phyloP scores from a whole-genome alignment of 495 filamentous ascomycete species.

The Neurospora tetrasperma region DNA sequence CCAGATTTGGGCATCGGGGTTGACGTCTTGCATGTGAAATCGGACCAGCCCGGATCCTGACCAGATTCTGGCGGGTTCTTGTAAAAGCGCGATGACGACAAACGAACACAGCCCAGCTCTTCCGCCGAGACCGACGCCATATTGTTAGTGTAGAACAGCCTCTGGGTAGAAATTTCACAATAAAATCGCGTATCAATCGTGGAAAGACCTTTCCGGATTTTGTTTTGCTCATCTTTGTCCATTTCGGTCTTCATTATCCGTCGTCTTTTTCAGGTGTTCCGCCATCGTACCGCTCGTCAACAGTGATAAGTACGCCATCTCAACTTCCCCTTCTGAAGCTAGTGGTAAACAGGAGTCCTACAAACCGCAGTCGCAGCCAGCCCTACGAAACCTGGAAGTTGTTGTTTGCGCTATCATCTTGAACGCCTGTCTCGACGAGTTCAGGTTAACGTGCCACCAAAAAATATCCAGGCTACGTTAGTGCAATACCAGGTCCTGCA shows the following conservation, averaged over 20 bases:
- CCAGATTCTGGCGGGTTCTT: not conserved
- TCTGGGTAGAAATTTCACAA: not conserved
- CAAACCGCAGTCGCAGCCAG: not conserved
- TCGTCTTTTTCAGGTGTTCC: not conserved
- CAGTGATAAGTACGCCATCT: not conserved
- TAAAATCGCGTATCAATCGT: not conserved
- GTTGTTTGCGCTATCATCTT: not conserved
- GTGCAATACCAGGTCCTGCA: not conserved
- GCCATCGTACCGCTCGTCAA: not conserved
- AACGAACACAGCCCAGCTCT: not conserved
- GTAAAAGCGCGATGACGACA: not conserved
- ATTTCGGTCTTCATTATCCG: not conserved
- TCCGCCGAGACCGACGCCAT: not conserved
- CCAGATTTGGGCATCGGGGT: not conserved
- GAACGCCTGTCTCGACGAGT: not conserved
- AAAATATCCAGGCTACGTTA: not conserved
- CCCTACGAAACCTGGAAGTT: not conserved
- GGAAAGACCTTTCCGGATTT: not conserved
- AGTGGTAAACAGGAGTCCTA: not conserved
- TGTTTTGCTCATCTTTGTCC: not conserved
- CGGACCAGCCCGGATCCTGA: not conserved
- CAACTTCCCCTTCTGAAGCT: not conserved
- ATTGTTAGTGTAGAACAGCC: not conserved
- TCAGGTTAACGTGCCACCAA: not conserved
- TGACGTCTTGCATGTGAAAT: constrained; percentile 1